Base-by-base conservation (phyloP, 495 filamentous ascomycete species). In the Talaromyces ruber region DNA sequence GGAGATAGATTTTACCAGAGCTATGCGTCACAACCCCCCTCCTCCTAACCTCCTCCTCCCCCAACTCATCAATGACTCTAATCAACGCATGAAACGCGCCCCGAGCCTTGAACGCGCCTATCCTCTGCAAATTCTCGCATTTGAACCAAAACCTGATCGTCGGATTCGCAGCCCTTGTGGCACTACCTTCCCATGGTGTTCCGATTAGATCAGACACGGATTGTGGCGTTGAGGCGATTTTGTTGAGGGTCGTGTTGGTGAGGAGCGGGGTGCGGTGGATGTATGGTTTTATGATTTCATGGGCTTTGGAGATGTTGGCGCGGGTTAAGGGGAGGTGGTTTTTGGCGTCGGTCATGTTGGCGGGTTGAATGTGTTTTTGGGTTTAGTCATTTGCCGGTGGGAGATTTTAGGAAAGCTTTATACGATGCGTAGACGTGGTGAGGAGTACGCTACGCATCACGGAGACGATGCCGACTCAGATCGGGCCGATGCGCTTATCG, bases 71-170 rank as follows among this genome's bases (percentile, higher is more conserved):
- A 59, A 83, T 84, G 64, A 98, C 72, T n/a, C 88, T 71, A 57
- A 85, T 77, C 50, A 98, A 69, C 2, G 93, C 93, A 77, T 97
- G 91, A 64, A 95, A 95, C 2, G 94, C 93, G 2, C 93, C 93
- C 0, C 93, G 79, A 21, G 85, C 86, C 76, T 98, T 98, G 78
- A 98, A 98, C 16, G 93, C 93, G 60, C 93, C 94, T 58, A 94
- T 87, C 52, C 85, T 86, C 76, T 97, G 93, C 37, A 87, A 81
- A 75, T 97, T 97, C 79, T 98, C 93, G 75, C 92, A 96, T 77
- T 98, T 98, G 82, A 98, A 96, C 74, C 88, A 93, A 64, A 98
- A 81, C 6, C 83, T 81, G 37, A 97, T 79, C 28, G 75, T 82
- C 0, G 92, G 91, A 9, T 67, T 72, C 11, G 86, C 85, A 1